These are phyloP conservation scores for Termitomyces sp. DNA, from an alignment of 768 basidiomycete species.

Conservation along the genomic window DNA sequence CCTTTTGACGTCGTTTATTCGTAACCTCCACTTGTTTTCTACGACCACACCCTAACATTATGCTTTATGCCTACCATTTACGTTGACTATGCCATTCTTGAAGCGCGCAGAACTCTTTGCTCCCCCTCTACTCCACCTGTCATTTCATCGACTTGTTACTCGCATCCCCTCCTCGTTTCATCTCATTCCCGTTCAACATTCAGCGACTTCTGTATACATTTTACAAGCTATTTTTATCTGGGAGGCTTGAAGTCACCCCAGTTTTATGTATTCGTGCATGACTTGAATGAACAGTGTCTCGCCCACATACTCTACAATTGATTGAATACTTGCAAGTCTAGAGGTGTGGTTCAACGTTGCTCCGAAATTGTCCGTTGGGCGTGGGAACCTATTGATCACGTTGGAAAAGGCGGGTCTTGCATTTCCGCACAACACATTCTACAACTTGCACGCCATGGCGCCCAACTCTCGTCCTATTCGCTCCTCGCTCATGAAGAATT, in stretches of 20 bases:
- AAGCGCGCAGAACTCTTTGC: conserved; percentile 10
- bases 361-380: conserved; percentile 32
- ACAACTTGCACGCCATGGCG: conserved; percentile 5
- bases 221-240: conserved; percentile 19
- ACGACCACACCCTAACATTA: conserved; percentile 16
- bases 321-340: neutral
- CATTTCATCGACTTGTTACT: conserved; percentile 1
- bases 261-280: conserved; percentile 29
- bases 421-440: conserved; percentile 10
- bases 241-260: conserved; percentile 28
- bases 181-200: conserved; percentile 2
- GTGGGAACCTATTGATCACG: conserved; percentile 24
- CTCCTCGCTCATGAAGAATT: conserved; percentile 54
- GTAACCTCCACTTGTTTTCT: conserved; percentile 3
- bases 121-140: conserved; percentile 1
- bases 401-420: conserved; percentile 6
- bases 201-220: conserved; percentile 14
- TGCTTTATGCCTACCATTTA: conserved; percentile 17
- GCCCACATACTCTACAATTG: neutral
- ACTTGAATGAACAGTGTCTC: conserved; percentile 9
- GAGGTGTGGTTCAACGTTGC: conserved; percentile 2
- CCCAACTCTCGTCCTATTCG: conserved; percentile 25
- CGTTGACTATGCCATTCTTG: conserved; percentile 20
- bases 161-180: conserved; percentile 1
- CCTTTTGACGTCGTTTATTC: neutral